Conservation (phyloP, 768 basidiomycete genomes). For the Sporobolomyces pararoseus region DNA sequence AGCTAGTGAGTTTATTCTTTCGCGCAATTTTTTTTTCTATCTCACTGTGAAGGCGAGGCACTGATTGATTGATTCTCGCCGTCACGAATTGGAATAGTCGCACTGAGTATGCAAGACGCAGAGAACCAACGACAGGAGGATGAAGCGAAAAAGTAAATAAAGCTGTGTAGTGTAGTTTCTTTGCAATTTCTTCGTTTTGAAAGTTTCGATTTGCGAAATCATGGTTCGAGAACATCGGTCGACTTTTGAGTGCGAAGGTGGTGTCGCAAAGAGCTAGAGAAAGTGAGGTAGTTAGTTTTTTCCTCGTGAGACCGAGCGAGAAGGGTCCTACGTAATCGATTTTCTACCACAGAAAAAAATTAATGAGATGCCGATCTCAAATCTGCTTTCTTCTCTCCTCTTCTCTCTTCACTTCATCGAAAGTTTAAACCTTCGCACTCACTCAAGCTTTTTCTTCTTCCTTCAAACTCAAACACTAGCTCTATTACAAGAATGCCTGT, state of each 20-base stretch:
- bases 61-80: too few relatives aligned
- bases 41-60: neutral
- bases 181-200: neutral
- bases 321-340: too few relatives aligned
- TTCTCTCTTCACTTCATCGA: neutral
- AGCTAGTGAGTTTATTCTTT: constrained; percentile 62
- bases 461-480: neutral
- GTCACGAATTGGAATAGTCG: too few relatives aligned
- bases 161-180: neutral
- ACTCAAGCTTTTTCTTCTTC: neutral
- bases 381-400: neutral
- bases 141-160: too few relatives aligned
- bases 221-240: neutral
- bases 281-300: too few relatives aligned
- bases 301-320: too few relatives aligned
- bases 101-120: constrained; percentile 56
- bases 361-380: too few relatives aligned
- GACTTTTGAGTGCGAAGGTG: too few relatives aligned
- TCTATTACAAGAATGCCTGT: constrained; percentile 5
- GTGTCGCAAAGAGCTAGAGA: neutral
- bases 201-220: neutral
- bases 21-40: neutral
- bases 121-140: constrained; percentile 52
- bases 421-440: neutral
- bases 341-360: too few relatives aligned